These are phyloP conservation scores for Podaxis pistillaris DNA, from an alignment of 768 basidiomycete genomes.

Conservation along the genomic window DNA sequence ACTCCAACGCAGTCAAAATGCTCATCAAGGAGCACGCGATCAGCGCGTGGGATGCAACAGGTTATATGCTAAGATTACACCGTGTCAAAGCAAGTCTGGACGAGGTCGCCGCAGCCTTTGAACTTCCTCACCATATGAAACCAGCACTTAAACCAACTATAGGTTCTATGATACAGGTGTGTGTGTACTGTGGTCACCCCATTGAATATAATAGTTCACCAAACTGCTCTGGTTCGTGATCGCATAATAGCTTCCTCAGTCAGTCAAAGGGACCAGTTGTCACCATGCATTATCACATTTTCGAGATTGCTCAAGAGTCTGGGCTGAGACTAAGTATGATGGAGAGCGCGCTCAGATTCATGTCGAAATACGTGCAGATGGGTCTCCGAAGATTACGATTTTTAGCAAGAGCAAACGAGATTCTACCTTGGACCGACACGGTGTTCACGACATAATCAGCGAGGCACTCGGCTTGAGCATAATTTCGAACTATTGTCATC, in stretches of 20 bases:
- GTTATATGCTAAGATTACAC: slow-evolving; percentile 52
- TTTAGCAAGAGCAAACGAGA: slow-evolving; percentile 88
- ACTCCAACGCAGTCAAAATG: slow-evolving; percentile 51
- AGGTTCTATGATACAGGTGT: slow-evolving; percentile 64
- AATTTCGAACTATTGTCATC: background rate
- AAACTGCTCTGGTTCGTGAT: background rate
- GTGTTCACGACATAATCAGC: slow-evolving; percentile 60
- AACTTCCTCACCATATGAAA: slow-evolving; percentile 27
- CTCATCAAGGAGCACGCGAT: slow-evolving; percentile 67
- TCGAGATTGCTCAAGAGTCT: slow-evolving; percentile 44
- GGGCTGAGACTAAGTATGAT: slow-evolving; percentile 94
- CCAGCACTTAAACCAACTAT: slow-evolving; percentile 39
- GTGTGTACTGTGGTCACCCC: slow-evolving; percentile 30
- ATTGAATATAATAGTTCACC: background rate
- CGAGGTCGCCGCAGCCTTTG: slow-evolving; percentile 47
- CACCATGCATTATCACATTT: slow-evolving; percentile 52
- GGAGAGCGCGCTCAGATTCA: slow-evolving; percentile 96
- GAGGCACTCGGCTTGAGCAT: slow-evolving; percentile 50
- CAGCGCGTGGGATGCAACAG: slow-evolving; percentile 66
- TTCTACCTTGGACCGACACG: slow-evolving; percentile 73
- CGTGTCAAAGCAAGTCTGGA: slow-evolving; percentile 56
- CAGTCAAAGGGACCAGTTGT: slow-evolving; percentile 67
- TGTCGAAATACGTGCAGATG: slow-evolving; percentile 46
- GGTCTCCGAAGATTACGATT: slow-evolving; percentile 57
- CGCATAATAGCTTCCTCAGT: slow-evolving; percentile 74